Evolutionary conservation across 2,329 filamentous ascomycete species (phyloP).

Genomic region (Zalaria obscura): DNA sequence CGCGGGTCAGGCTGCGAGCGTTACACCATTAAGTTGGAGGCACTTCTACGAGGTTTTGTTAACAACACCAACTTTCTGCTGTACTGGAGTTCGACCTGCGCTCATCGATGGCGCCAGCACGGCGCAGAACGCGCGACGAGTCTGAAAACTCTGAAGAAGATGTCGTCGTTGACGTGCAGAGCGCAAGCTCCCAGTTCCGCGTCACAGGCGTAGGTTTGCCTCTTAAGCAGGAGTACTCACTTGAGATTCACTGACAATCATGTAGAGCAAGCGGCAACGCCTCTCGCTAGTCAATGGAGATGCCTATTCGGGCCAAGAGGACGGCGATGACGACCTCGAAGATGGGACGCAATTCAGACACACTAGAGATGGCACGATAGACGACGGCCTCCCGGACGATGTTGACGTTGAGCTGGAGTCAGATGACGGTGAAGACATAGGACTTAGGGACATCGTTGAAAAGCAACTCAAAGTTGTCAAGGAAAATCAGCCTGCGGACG

Average conservation of each 20-base stretch:
- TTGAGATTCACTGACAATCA: background rate
- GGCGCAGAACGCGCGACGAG: no score
- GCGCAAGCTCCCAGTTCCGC: no score
- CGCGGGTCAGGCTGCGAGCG: no score
- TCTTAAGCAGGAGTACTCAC: no score
- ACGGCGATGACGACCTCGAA: background rate
- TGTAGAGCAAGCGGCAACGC: background rate
- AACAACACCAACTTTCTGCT: no score
- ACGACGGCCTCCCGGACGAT: background rate
- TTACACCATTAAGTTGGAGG: no score
- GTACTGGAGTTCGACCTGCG: no score
- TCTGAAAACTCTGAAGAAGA: no score
- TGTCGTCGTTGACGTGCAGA: no score
- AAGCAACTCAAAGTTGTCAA: constrained; percentile 11
- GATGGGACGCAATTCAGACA: background rate
- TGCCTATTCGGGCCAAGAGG: background rate
- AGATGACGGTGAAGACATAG: constrained; percentile 19
- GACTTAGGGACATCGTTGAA: constrained; percentile 21
- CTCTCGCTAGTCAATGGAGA: background rate
- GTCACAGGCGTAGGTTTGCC: no score
- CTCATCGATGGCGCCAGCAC: no score
- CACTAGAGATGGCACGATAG: background rate
- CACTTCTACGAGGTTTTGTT: no score
- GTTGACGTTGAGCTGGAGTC: constrained; percentile 3
- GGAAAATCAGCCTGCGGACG: constrained; percentile 63